Percentiles rank a stretch among this genome's conserved stretches.
Evolutionary conservation across 2,329 filamentous ascomycete genomes (phyloP).

Genomic region (Alternaria burnsii): DNA sequence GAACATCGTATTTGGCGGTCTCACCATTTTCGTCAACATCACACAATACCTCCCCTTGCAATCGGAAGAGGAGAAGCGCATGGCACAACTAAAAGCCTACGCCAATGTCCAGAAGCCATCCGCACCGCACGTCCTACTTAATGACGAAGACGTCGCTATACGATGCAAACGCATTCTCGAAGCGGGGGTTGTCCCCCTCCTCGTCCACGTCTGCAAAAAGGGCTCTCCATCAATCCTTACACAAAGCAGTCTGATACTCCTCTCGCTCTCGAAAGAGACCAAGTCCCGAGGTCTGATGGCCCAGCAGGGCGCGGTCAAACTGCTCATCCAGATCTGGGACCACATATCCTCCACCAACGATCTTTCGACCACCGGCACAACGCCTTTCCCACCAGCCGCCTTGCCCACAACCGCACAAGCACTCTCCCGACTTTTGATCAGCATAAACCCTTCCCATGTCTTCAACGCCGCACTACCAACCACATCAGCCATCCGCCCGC

Average conservation of each 20-base stretch:
- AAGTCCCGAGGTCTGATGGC: slow-evolving; percentile 80
- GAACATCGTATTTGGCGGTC: slow-evolving; percentile 80
- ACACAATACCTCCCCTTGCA: slow-evolving; percentile 80
- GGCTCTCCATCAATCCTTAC: slow-evolving; percentile 74
- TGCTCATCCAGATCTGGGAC: slow-evolving; percentile 76
- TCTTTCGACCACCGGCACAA: slow-evolving; percentile 52
- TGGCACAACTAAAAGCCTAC: slow-evolving; percentile 91
- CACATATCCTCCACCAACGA: slow-evolving; percentile 59
- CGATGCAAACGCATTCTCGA: slow-evolving; percentile 83
- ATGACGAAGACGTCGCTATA: slow-evolving; percentile 76
- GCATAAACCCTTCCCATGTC: slow-evolving; percentile 81
- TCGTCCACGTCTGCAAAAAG: slow-evolving; percentile 78
- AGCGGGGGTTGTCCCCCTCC: slow-evolving; percentile 76
- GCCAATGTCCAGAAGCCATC: slow-evolving; percentile 79
- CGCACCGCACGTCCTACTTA: slow-evolving; percentile 72
- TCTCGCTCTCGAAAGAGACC: slow-evolving; percentile 77
- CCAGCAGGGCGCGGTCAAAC: slow-evolving; percentile 91
- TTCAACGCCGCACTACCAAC: slow-evolving; percentile 80
- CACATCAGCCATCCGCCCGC: slow-evolving; percentile 81
- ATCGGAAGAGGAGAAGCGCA: slow-evolving; percentile 90
- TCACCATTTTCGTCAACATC: slow-evolving; percentile 87
- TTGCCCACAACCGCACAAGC: slow-evolving; percentile 75
- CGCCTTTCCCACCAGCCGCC: slow-evolving; percentile 36
- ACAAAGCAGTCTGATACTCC: slow-evolving; percentile 78
- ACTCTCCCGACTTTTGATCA: slow-evolving; percentile 84